phyloP scores from a whole-genome alignment of 768 basidiomycete species.

The Lactifluus pinguis region DNA sequence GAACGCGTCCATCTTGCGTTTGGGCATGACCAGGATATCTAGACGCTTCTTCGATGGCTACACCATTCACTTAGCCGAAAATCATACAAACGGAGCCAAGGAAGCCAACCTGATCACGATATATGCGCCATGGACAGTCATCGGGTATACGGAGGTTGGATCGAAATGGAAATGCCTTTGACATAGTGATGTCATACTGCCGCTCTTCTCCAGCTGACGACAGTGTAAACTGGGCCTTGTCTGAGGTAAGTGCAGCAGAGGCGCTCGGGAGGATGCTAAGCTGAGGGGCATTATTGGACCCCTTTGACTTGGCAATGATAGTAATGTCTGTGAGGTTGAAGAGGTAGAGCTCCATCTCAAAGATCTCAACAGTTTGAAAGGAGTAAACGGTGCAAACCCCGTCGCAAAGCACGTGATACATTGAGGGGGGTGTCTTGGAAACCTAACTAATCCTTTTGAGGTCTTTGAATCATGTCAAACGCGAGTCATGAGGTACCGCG shows the following conservation, averaged over 20 bases:
- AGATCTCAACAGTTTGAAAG: background rate
- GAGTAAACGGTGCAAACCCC: background rate
- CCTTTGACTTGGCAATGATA: conserved; percentile 19
- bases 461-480: background rate
- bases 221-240: background rate
- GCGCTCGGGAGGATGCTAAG: background rate
- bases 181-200: background rate
- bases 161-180: background rate
- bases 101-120: conserved; percentile 40
- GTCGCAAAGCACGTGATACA: conserved; percentile 3
- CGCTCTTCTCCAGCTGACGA: background rate
- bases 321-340: conserved; percentile 30
- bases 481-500: background rate
- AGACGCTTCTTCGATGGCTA: conserved; percentile 40
- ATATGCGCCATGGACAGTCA: conserved; percentile 50
- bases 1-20: conserved; percentile 49
- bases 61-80: background rate
- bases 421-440: no score
- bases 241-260: conserved; percentile 15
- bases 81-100: background rate
- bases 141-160: conserved; percentile 32
- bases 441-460: no score
- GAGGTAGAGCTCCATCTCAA: conserved; percentile 25
- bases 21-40: conserved; percentile 49
- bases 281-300: background rate